Evolutionary conservation across 306 rosid species (phyloP).

Genomic region (Ammopiptanthus mongolicus): DNA sequence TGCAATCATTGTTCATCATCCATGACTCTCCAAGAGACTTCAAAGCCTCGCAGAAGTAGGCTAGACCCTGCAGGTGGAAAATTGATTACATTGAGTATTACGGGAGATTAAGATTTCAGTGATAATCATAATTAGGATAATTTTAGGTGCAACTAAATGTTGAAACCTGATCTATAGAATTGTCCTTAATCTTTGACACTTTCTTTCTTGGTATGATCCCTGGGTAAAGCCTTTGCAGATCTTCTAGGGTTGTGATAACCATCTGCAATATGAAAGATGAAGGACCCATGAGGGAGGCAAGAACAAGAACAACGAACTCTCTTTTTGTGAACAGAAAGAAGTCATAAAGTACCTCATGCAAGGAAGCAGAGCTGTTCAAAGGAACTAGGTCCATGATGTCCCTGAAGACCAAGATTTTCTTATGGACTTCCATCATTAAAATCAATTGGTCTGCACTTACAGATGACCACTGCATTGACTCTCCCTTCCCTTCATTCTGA

Average conservation of each 20-base stretch:
- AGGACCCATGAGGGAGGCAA: neutral
- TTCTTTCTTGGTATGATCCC: conserved; percentile 24
- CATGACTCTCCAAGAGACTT: conserved; percentile 56
- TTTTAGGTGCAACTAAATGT: neutral
- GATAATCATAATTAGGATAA: neutral
- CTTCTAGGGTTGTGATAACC: conserved; percentile 42
- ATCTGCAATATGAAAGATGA: conserved; percentile 35
- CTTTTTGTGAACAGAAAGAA: neutral
- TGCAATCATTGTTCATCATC: conserved; percentile 36
- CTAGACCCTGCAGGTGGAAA: conserved; percentile 35
- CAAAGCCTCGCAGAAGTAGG: conserved; percentile 42
- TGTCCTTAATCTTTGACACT: conserved; percentile 35
- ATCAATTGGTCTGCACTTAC: conserved; percentile 28
- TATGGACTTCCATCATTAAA: conserved; percentile 40
- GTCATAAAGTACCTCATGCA: conserved; percentile 35
- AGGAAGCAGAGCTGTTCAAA: conserved; percentile 41
- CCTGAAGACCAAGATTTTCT: conserved; percentile 44
- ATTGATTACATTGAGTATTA: neutral
- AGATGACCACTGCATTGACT: conserved; percentile 13
- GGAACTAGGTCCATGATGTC: conserved; percentile 58
- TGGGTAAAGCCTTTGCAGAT: conserved; percentile 50
- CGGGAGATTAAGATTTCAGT: too few relatives aligned
- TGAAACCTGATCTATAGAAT: conserved; percentile 39
- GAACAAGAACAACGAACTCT: neutral
- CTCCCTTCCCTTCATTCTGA: conserved; percentile 14